These are phyloP conservation scores for Stephanodiscus triporus DNA, from an alignment of 108 stramenopile species.

Conservation along the genomic window DNA sequence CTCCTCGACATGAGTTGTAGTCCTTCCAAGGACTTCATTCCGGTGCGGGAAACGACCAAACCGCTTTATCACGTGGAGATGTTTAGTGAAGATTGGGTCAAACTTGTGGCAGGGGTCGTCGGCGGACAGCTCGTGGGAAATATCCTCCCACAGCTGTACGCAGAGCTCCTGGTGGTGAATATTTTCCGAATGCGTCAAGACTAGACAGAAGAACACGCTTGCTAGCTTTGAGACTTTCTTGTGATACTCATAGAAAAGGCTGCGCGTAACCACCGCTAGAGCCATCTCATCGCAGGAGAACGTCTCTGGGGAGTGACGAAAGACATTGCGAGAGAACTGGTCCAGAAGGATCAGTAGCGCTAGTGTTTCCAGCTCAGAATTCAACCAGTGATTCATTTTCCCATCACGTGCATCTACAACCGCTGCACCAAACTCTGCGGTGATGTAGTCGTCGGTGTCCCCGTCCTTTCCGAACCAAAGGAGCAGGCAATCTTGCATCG, in stretches of 20 bases:
- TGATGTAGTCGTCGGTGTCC: too few relatives aligned
- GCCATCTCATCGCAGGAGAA: constrained; percentile 62
- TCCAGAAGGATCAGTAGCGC: constrained; percentile 64
- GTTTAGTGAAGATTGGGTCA: constrained; percentile 31
- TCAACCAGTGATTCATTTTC: too few relatives aligned
- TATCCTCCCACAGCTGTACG: constrained; percentile 10
- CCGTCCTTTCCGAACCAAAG: too few relatives aligned
- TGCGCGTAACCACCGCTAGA: constrained; percentile 14
- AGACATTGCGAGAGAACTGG: constrained; percentile 71
- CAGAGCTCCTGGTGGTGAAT: constrained; percentile 35
- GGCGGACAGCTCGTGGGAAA: background rate
- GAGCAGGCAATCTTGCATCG: too few relatives aligned
- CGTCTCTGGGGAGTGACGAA: constrained; percentile 65
- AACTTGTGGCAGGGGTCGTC: constrained; percentile 15
- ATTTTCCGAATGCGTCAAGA: constrained; percentile 67
- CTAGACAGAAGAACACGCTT: constrained; percentile 38
- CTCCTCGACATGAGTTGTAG: constrained; percentile 58
- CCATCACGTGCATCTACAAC: too few relatives aligned
- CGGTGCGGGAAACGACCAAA: constrained; percentile 82
- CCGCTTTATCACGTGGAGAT: constrained; percentile 59
- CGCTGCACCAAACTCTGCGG: too few relatives aligned
- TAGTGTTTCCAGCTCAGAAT: constrained; percentile 30
- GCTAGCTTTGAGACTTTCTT: constrained; percentile 6
- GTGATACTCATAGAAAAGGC: constrained; percentile 22
- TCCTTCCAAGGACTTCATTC: constrained; percentile 54